Evolutionary conservation across 2,329 filamentous ascomycete genomes (phyloP).

Genomic region (Basipetospora chlamydospora): DNA sequence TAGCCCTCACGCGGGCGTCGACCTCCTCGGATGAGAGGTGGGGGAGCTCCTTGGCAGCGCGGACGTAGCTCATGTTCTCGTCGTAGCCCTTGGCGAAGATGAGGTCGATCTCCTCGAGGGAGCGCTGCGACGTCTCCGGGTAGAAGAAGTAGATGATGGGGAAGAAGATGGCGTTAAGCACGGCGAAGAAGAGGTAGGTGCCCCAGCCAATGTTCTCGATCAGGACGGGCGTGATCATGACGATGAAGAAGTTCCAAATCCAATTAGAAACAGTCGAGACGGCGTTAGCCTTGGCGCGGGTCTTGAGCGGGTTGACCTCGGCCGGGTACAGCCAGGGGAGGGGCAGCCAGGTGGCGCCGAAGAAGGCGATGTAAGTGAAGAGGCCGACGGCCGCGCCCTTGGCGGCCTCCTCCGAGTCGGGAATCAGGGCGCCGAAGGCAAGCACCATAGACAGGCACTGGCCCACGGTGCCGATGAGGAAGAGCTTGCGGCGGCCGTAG

Average conservation of each 20-base stretch:
- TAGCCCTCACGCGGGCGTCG: conserved; percentile 26
- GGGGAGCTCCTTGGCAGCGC: conserved; percentile 41
- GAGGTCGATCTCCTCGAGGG: conserved; percentile 47
- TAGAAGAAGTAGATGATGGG: conserved; percentile 32
- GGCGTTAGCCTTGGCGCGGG: conserved; percentile 46
- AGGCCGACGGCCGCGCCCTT: conserved; percentile 55
- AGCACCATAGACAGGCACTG: conserved; percentile 45
- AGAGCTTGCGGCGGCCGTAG: conserved; percentile 26
- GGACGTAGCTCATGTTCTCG: conserved; percentile 46
- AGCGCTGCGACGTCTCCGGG: conserved; percentile 30
- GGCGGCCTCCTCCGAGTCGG: conserved; percentile 42
- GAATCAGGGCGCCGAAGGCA: conserved; percentile 50
- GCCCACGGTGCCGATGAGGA: conserved; percentile 27
- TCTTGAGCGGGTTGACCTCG: conserved; percentile 49
- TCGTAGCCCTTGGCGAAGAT: conserved; percentile 37
- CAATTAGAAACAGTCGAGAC: conserved; percentile 48
- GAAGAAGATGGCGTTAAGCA: conserved; percentile 27
- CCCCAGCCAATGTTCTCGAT: conserved; percentile 35
- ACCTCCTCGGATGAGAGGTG: conserved; percentile 35
- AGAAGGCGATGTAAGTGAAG: conserved; percentile 56
- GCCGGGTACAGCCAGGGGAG: conserved; percentile 51
- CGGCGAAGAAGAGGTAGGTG: conserved; percentile 44
- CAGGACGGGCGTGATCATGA: conserved; percentile 72
- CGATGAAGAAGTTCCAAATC: conserved; percentile 61
- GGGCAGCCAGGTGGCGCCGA: conserved; percentile 53